A percentile compares a stretch with the other conserved stretches of the same genome.
phyloP scores from a whole-genome alignment of 192 early-diverging fungal genomes.

The Coemansia sp. region DNA sequence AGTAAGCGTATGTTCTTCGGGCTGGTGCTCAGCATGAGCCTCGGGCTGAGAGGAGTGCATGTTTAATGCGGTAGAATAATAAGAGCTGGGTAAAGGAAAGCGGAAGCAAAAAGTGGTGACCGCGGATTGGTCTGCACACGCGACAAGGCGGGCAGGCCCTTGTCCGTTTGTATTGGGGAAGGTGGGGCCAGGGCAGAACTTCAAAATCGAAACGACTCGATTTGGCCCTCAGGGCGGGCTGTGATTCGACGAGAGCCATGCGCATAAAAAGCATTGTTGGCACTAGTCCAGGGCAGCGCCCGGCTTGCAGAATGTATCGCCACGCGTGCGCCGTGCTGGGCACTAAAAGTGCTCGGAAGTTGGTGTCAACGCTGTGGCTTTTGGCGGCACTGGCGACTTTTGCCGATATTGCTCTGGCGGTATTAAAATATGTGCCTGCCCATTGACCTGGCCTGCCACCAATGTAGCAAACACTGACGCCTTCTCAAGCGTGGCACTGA shows the following conservation, averaged over 20 bases:
- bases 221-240: neutral
- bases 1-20: neutral
- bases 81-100: neutral
- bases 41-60: neutral
- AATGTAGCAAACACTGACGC: neutral
- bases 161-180: neutral
- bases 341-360: neutral
- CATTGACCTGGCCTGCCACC: conserved; percentile 11
- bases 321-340: neutral
- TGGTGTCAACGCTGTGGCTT: conserved; percentile 1
- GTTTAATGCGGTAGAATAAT: neutral
- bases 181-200: neutral
- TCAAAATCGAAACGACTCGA: neutral
- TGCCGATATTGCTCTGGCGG: conserved; percentile 10
- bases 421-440: conserved; percentile 5
- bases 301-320: neutral
- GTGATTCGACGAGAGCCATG: conserved; percentile 12
- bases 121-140: neutral
- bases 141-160: neutral
- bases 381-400: conserved; percentile 4
- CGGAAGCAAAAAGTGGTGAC: neutral
- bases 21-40: neutral
- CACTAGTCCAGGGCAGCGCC: too few species aligned
- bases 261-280: neutral
- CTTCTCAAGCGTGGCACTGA: neutral